Evolutionary conservation across 805 yeast species (phyloP).

Genomic region (Grigorovia transvaalensis): DNA sequence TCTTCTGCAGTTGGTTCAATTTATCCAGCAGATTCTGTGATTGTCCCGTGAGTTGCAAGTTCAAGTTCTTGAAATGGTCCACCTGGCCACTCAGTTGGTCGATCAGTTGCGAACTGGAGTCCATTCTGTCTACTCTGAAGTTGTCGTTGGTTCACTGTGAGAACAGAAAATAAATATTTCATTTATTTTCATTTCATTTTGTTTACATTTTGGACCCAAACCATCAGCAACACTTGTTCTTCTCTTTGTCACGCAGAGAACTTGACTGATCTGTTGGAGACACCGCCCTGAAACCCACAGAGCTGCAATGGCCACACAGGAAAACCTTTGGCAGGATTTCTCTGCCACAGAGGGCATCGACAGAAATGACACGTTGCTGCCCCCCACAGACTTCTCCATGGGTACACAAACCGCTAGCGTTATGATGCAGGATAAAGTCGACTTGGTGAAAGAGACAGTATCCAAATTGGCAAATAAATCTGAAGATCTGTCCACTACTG

Average conservation of each 20-base stretch:
- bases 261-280: too few relatives aligned
- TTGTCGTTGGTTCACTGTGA: not conserved
- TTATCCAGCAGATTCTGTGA: conserved; percentile 44
- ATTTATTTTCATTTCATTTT: too few relatives aligned
- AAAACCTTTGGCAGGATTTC: conserved; percentile 2
- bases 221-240: too few relatives aligned
- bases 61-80: conserved; percentile 40
- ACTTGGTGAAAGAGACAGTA: not conserved
- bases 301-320: not conserved
- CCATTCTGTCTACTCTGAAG: not conserved
- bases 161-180: not conserved
- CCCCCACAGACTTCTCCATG: not conserved
- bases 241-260: too few relatives aligned
- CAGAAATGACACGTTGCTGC: not conserved
- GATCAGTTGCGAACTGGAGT: conserved; percentile 25
- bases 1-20: conserved; percentile 35
- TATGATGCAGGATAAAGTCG: not conserved
- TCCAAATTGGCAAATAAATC: not conserved
- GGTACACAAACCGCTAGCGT: conserved; percentile 9
- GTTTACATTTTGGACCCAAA: too few relatives aligned
- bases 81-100: conserved; percentile 38
- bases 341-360: not conserved
- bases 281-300: too few relatives aligned
- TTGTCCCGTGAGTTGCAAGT: conserved; percentile 30
- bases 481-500: not conserved